Conservation (phyloP, 495 filamentous ascomycete species). For the Staphylotrichum longicolle region DNA sequence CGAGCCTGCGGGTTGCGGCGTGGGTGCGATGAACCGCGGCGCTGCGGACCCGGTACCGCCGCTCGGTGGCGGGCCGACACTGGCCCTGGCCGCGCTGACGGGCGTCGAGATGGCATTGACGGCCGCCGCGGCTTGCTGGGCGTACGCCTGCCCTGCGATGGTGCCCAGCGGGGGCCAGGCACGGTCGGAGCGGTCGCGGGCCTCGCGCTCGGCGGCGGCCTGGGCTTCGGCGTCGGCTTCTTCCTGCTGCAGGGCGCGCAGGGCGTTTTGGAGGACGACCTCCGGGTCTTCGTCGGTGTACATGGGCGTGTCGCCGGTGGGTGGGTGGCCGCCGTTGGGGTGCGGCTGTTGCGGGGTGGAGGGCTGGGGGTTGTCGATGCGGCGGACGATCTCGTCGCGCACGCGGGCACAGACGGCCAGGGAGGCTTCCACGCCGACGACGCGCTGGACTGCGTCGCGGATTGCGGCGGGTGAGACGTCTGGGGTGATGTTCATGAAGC, state of each 20-base stretch:
- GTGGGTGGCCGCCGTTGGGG: conserved; percentile 5
- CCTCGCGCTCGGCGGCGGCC: conserved; percentile 44
- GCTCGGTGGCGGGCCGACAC: conserved; percentile 16
- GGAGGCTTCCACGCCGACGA: conserved; percentile 47
- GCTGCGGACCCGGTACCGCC: neutral
- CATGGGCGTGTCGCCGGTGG: conserved; percentile 21
- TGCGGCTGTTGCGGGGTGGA: conserved; percentile 26
- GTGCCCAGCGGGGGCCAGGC: conserved; percentile 36
- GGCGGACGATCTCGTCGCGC: conserved; percentile 49
- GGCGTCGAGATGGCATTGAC: conserved; percentile 30
- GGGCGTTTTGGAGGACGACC: conserved; percentile 49
- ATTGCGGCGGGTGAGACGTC: conserved; percentile 49
- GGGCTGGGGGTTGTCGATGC: conserved; percentile 38
- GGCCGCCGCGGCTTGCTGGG: conserved; percentile 34
- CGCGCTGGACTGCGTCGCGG: conserved; percentile 45
- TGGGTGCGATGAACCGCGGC: conserved; percentile 28
- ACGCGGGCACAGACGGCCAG: conserved; percentile 50
- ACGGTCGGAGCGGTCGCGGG: conserved; percentile 45
- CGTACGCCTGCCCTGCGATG: conserved; percentile 34
- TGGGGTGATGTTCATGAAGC: conserved; percentile 47
- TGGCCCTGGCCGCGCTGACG: conserved; percentile 4
- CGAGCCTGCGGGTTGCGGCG: conserved; percentile 15
- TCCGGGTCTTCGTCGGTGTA: conserved; percentile 49
- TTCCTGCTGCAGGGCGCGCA: conserved; percentile 48
- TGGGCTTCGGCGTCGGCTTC: conserved; percentile 50